Evolutionary conservation across 352 stramenopile species (phyloP).

Genomic region (Phytophthora fragariae): DNA sequence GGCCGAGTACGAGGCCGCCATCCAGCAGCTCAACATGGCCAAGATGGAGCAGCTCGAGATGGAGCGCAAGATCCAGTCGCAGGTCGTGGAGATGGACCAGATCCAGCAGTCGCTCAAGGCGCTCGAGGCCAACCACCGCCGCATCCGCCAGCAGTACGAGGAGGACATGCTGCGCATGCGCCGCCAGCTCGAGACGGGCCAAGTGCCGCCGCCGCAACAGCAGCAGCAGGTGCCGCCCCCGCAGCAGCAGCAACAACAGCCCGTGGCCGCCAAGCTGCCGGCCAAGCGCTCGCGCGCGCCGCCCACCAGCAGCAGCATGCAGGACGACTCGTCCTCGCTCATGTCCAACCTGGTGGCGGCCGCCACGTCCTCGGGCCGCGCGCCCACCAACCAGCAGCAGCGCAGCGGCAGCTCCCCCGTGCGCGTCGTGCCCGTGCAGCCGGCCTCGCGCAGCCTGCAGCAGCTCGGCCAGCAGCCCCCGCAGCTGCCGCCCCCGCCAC

Average conservation of each 20-base stretch:
- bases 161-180: slow-evolving; percentile 88
- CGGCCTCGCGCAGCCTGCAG: slow-evolving; percentile 74
- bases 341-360: slow-evolving; percentile 73
- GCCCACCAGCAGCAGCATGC: slow-evolving; percentile 52
- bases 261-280: slow-evolving; percentile 49
- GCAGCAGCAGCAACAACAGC: slow-evolving; percentile 35
- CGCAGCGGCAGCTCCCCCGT: slow-evolving; percentile 54
- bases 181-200: slow-evolving; percentile 76
- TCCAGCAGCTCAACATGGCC: slow-evolving; percentile 88
- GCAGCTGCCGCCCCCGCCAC: slow-evolving; percentile 49
- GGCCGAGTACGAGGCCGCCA: slow-evolving; percentile 81
- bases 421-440: slow-evolving; percentile 73
- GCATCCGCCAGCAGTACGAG: slow-evolving; percentile 87
- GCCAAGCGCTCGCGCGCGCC: slow-evolving; percentile 61
- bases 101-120: slow-evolving; percentile 90
- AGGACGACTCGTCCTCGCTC: slow-evolving; percentile 58
- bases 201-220: slow-evolving; percentile 25
- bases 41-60: slow-evolving; percentile 92
- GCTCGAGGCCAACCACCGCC: slow-evolving; percentile 83
- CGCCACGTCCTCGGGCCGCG: slow-evolving; percentile 58
- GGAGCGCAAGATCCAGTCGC: slow-evolving; percentile 88
- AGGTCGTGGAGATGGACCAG: slow-evolving; percentile 90
- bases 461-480: slow-evolving; percentile 65
- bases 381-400: slow-evolving; percentile 35
- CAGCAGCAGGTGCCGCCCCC: slow-evolving; percentile 55